Evolutionary conservation across 306 rosid species (phyloP).

Genomic region (Alnus glutinosa): DNA sequence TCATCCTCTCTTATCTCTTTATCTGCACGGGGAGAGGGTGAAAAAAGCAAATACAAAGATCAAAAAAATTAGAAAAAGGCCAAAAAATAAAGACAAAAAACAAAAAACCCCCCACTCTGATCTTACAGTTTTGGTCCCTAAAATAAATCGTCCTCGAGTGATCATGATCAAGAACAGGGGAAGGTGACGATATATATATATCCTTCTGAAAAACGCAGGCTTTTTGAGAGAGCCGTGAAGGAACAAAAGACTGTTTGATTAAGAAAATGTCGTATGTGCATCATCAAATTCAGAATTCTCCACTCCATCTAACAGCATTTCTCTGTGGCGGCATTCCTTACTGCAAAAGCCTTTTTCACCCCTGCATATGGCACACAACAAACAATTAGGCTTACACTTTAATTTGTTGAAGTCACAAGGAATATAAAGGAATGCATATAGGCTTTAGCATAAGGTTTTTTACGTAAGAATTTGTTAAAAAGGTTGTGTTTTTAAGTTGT

Average conservation of each 20-base stretch:
- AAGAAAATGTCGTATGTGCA: slow-evolving; percentile 14
- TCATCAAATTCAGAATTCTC: slow-evolving; percentile 48
- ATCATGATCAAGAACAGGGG: slow-evolving; percentile 26
- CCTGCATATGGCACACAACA: slow-evolving; percentile 44
- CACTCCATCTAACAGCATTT: slow-evolving; percentile 69
- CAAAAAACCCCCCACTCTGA: background rate
- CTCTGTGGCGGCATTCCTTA: slow-evolving; percentile 71
- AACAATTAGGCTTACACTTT: background rate
- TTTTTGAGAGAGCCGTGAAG: background rate
- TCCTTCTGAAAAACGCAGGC: background rate
- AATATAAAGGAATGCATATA: too few species aligned
- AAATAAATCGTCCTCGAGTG: background rate
- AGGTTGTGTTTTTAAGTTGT: too few species aligned
- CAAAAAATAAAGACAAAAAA: background rate
- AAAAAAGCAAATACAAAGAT: background rate
- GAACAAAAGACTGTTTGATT: background rate
- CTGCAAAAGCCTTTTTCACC: slow-evolving; percentile 96
- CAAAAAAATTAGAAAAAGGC: slow-evolving; percentile 7
- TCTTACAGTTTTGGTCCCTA: too few species aligned
- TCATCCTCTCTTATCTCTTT: slow-evolving; percentile 61
- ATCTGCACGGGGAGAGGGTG: slow-evolving; percentile 47
- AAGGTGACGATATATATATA: slow-evolving; percentile 1
- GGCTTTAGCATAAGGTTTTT: too few species aligned
- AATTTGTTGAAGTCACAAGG: background rate
- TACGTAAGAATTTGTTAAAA: too few species aligned